Percentiles rank a stretch among this genome's conserved stretches.
Conservation (phyloP, 768 basidiomycete genomes). For the Lactarius akahatsu region DNA sequence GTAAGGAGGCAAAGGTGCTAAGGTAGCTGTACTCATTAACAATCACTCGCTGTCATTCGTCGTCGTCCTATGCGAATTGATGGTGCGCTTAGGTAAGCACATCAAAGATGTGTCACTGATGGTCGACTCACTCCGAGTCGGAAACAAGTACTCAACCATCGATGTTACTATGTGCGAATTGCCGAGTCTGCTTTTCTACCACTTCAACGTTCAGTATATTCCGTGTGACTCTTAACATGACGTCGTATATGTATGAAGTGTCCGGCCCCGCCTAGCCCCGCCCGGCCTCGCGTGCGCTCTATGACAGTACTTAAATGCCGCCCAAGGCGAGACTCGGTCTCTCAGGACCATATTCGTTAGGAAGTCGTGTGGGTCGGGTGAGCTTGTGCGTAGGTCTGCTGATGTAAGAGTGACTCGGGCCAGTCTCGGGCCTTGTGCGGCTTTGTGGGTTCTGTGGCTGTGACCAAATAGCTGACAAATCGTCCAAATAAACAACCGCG, state of each 20-base stretch:
- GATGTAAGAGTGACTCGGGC: not conserved
- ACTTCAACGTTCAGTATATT: too few relatives aligned
- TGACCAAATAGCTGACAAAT: slow-evolving; percentile 42
- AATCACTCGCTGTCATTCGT: too few relatives aligned
- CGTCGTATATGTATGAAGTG: not conserved
- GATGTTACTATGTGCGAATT: too few relatives aligned
- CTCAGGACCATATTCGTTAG: not conserved
- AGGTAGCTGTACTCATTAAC: slow-evolving; percentile 16
- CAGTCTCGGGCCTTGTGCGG: not conserved
- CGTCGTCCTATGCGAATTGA: too few relatives aligned
- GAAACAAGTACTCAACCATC: too few relatives aligned
- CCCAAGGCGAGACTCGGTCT: not conserved
- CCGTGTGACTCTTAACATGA: not conserved
- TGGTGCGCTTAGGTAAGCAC: not conserved
- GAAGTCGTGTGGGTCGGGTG: not conserved
- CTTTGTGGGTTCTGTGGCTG: slow-evolving; percentile 14
- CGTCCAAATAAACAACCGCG: slow-evolving; percentile 40
- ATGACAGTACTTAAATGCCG: too few relatives aligned
- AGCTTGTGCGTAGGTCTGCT: not conserved
- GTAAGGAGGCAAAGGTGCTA: slow-evolving; percentile 50
- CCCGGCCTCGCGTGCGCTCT: not conserved
- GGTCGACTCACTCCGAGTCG: too few relatives aligned
- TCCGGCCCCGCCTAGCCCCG: not conserved
- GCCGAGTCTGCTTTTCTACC: too few relatives aligned
- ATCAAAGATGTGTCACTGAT: not conserved